Conservation (phyloP, 805 yeast genomes). For the Suhomyces sp. region DNA sequence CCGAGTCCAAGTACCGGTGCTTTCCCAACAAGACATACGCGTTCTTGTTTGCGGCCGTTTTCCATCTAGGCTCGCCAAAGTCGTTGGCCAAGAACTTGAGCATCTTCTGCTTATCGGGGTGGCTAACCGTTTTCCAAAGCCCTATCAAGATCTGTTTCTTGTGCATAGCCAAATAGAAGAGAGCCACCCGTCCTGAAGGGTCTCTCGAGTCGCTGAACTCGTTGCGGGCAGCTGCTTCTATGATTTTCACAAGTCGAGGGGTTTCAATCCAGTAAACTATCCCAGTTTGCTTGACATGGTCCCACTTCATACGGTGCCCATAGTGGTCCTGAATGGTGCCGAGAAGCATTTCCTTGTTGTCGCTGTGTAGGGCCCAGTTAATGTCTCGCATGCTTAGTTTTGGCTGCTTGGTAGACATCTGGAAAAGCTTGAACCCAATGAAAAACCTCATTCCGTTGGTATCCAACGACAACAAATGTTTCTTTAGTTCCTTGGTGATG, state of each 20-base stretch:
- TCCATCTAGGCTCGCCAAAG: constrained; percentile 75
- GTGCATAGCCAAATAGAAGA: constrained; percentile 72
- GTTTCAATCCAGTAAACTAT: constrained; percentile 65
- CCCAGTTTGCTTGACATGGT: constrained; percentile 55
- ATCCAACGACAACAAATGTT: constrained; percentile 46
- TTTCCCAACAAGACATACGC: constrained; percentile 88
- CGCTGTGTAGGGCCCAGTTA: constrained; percentile 84
- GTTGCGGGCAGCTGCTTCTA: constrained; percentile 71
- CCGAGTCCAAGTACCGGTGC: constrained; percentile 84
- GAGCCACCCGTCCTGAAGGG: constrained; percentile 65
- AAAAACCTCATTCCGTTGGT: constrained; percentile 68
- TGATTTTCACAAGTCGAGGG: constrained; percentile 26
- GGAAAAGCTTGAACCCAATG: constrained; percentile 67
- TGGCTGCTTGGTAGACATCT: constrained; percentile 46
- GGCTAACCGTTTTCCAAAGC: constrained; percentile 77
- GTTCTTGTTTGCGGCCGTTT: constrained; percentile 83
- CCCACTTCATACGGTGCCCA: constrained; percentile 55
- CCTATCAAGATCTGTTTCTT: constrained; percentile 76
- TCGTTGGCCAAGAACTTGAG: constrained; percentile 73
- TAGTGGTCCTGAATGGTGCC: constrained; percentile 45
- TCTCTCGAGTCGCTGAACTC: constrained; percentile 64
- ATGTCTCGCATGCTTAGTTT: constrained; percentile 74
- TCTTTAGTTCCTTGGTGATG: constrained; percentile 55
- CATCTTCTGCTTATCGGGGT: constrained; percentile 82
- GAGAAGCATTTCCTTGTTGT: constrained; percentile 65